Evolutionary conservation across 139 green algal genomes (phyloP), one percentile per base, ranked within the genome.

Genomic region (Tetradesmus obliquus): DNA sequence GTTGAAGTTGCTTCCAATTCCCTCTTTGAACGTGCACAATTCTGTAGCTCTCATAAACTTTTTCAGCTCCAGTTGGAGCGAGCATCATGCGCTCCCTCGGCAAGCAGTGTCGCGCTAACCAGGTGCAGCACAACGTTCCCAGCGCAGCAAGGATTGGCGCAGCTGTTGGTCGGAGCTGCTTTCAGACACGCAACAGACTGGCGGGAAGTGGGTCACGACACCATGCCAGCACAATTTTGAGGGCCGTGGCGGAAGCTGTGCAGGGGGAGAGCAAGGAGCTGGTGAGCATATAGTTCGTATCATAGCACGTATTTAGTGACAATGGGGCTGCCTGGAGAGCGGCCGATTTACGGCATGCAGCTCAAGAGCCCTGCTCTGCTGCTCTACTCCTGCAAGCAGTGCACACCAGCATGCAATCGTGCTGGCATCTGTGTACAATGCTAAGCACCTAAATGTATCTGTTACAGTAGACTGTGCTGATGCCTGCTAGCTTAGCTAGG

Each of bases 221-320:
- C 66, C 74, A 82, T 82, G 74, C 74, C 74, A 54, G n/a, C n/a
- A 51, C n/a, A n/a, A 55, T 79, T 57, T 6, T 89, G 66, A 82
- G 85, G 9, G 85, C 85, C 9, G 85, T 89, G 55, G 85, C 85
- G 51, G 45, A 82, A 45, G 62, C 62, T 22, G 85, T 82, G 66
- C 32, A 89, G 66, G 66, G 19, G 8, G 66, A 66, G 8, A 82
- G 10, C 54, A 79, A 82, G 13, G 85, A 79, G 72, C 85, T 89
- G 85, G 85, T 89, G 57, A 8, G 84, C 66, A 76, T 76, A 24
- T 24, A 8, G 17, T 7, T 5, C 5, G 1, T 13, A 4, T n/a
- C 6, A 76, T 76, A 3, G 5, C 5, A 24, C 66, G 15, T 76
- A 20, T 6, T 24, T 8, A 3, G 4, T 24, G 15, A 76, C 66